These are phyloP conservation scores for Tolypocladium endophyticum DNA, from an alignment of 2,329 filamentous ascomycete genomes.

Conservation along the genomic window DNA sequence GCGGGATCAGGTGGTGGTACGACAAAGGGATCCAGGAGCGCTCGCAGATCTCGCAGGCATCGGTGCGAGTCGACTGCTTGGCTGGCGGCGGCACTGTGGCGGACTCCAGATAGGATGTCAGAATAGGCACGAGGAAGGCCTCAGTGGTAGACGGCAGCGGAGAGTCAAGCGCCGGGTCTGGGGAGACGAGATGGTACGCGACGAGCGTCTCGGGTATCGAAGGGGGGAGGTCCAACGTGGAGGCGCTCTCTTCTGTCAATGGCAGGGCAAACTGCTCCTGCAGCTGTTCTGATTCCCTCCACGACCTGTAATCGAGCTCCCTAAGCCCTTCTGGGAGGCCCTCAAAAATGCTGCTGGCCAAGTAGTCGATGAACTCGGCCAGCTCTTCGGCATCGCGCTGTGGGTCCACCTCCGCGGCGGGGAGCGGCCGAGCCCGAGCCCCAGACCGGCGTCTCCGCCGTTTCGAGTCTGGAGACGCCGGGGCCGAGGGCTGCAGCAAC, in stretches of 20 bases:
- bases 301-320: conserved; percentile 47
- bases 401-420: conserved; percentile 5
- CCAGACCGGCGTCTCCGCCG: conserved; percentile 25
- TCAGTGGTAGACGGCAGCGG: conserved; percentile 27
- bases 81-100: conserved; percentile 53
- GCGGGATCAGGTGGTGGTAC: conserved; percentile 82
- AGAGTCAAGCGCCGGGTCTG: conserved; percentile 20
- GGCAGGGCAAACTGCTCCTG: conserved; percentile 47
- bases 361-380: conserved; percentile 72
- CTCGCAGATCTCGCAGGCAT: conserved; percentile 65
- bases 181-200: conserved; percentile 53
- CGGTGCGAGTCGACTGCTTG: conserved; percentile 43
- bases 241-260: conserved; percentile 38
- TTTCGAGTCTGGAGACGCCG: conserved; percentile 36
- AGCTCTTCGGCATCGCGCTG: conserved; percentile 52
- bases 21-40: conserved; percentile 65
- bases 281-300: conserved; percentile 30
- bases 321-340: conserved; percentile 51
- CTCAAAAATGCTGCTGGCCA: conserved; percentile 59
- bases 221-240: conserved; percentile 39
- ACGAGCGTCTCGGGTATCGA: conserved; percentile 55
- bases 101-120: conserved; percentile 51
- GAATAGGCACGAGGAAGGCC: conserved; percentile 51
- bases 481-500: conserved; percentile 43
- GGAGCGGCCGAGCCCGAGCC: not conserved